These are phyloP conservation scores for Fusarium transvaalense DNA, from an alignment of 2,329 filamentous ascomycete species.

Conservation along the genomic window DNA sequence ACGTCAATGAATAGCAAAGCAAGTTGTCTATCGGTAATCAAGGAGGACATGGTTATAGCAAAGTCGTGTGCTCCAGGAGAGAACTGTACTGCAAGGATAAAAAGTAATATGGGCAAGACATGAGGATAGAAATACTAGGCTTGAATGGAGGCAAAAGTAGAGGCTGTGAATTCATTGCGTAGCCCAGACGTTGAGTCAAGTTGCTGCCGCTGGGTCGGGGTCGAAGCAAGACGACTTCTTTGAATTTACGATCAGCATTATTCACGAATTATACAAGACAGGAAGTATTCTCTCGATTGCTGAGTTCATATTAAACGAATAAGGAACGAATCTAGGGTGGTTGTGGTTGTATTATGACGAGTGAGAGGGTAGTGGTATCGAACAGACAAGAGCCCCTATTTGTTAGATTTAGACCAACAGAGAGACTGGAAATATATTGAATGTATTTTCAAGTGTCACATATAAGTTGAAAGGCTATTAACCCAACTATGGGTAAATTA, in stretches of 20 bases:
- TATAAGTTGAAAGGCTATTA: background rate
- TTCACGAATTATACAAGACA: background rate
- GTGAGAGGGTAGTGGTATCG: background rate
- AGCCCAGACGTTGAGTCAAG: background rate
- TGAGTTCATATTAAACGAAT: fast-evolving
- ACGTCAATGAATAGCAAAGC: background rate
- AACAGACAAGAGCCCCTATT: background rate
- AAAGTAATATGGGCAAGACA: too few species aligned
- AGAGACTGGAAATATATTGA: background rate
- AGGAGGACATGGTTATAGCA: too few species aligned
- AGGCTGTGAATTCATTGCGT: too few species aligned
- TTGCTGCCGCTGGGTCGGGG: background rate
- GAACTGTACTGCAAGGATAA: too few species aligned
- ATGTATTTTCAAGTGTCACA: background rate
- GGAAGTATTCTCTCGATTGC: fast-evolving
- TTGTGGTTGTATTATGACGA: background rate
- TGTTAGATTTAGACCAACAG: background rate
- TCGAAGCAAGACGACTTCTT: background rate
- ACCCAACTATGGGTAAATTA: fast-evolving
- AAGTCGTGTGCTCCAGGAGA: too few species aligned
- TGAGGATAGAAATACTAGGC: too few species aligned
- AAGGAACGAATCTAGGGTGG: fast-evolving
- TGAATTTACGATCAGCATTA: slow-evolving; percentile 11
- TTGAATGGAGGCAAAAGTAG: too few species aligned
- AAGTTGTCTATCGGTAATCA: too few species aligned